These are phyloP conservation scores for Sporothrix schenckii DNA, from an alignment of 2,329 filamentous ascomycete species.

Conservation along the genomic window DNA sequence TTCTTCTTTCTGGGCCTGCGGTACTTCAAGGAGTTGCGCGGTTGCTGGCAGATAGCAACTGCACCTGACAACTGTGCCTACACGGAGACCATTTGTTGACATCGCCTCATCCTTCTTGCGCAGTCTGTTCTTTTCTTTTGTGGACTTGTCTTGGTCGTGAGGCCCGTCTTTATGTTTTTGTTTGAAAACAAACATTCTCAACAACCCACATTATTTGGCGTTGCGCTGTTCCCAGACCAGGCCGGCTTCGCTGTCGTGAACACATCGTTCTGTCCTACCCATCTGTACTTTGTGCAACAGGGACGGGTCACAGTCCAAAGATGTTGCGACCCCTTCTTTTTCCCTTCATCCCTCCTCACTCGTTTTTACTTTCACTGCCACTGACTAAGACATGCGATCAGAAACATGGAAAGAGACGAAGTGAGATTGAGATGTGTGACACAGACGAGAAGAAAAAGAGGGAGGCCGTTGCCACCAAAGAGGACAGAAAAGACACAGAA, in stretches of 20 bases:
- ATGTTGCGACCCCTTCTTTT: neutral
- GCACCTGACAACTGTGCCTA: neutral
- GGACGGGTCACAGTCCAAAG: neutral
- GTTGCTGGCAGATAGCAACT: neutral
- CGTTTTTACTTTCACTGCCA: neutral
- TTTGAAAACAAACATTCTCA: neutral
- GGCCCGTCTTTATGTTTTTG: neutral
- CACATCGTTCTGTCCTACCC: neutral
- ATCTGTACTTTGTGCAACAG: neutral
- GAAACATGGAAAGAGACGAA: slow-evolving; percentile 12
- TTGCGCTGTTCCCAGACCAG: neutral
- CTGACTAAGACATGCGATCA: slow-evolving; percentile 9
- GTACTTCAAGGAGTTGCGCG: neutral
- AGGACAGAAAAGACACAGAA: too few relatives aligned
- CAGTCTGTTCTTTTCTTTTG: neutral
- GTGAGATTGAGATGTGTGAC: neutral
- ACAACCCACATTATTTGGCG: neutral
- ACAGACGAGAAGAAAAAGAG: neutral
- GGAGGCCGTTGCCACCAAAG: neutral
- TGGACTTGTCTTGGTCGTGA: slow-evolving; percentile 6
- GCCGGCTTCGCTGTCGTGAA: neutral
- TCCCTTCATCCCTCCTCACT: too few relatives aligned
- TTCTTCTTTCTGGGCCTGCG: neutral
- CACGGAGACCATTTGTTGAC: neutral
- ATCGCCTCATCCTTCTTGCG: slow-evolving; percentile 1